Conservation (phyloP, 345 rosid species). For the Dipteronia dyeriana region DNA sequence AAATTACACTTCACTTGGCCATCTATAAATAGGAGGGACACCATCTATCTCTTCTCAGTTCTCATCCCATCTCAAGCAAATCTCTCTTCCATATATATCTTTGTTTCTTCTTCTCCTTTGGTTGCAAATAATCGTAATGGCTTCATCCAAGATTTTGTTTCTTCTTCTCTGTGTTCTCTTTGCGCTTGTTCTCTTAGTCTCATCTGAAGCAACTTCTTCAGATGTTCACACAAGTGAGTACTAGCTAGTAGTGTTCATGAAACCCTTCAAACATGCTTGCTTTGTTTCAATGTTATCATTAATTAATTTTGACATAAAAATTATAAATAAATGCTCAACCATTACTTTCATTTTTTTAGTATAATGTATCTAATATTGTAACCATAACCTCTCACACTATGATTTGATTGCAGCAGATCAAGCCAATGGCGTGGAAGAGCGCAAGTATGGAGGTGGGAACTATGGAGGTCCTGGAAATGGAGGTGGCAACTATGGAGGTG, state of each 20-base stretch:
- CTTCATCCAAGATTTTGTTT: slow-evolving; percentile 6
- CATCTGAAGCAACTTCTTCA: slow-evolving; percentile 1
- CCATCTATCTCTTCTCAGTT: background rate
- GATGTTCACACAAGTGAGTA: background rate
- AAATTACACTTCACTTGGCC: no score
- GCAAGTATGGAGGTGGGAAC: no score
- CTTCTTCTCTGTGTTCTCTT: background rate
- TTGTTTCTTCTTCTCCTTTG: background rate
- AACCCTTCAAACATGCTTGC: no score
- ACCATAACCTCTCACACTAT: no score
- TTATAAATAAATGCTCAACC: no score
- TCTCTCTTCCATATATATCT: background rate
- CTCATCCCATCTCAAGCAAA: background rate
- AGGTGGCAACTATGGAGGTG: slow-evolving; percentile 4
- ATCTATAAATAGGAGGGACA: background rate
- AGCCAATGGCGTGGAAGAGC: background rate
- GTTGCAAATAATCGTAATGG: background rate
- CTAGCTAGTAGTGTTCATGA: background rate
- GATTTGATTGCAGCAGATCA: background rate
- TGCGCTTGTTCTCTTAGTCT: background rate
- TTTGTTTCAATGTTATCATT: no score
- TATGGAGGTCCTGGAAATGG: background rate
- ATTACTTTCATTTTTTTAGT: no score
- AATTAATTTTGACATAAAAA: no score
- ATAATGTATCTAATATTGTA: no score